phyloP scores from a whole-genome alignment of 108 stramenopile genomes.

The Craspedostauros australis region DNA sequence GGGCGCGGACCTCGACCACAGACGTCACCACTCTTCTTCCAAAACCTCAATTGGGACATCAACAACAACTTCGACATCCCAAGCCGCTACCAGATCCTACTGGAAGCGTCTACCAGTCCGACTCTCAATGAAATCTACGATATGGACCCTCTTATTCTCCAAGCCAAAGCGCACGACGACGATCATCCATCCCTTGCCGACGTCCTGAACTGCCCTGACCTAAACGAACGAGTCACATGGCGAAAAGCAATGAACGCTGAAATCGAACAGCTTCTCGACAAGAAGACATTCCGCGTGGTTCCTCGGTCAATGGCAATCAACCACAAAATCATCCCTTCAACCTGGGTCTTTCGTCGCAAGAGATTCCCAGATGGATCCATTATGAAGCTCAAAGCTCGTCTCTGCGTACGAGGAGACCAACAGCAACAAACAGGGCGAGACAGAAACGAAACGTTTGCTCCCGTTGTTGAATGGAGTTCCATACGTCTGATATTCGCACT shows the following conservation, averaged over 20 bases:
- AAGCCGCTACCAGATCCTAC: no score
- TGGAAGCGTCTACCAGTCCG: no score
- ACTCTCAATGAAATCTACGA: not conserved
- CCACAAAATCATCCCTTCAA: not conserved
- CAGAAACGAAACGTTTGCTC: conserved; percentile 28
- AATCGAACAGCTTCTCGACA: not conserved
- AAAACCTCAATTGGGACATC: no score
- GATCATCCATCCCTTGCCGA: conserved; percentile 3
- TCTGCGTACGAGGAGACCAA: conserved; percentile 32
- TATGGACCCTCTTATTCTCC: not conserved
- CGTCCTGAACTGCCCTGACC: not conserved
- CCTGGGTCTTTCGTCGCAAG: conserved; percentile 29
- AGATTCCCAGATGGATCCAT: conserved; percentile 20
- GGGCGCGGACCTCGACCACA: no score
- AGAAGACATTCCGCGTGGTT: not conserved
- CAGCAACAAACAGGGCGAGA: conserved; percentile 23
- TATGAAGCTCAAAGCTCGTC: conserved; percentile 25
- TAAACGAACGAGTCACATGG: not conserved
- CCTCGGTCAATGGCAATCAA: not conserved
- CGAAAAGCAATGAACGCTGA: not conserved
- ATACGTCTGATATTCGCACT: conserved; percentile 9
- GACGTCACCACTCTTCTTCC: no score
- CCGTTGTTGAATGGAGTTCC: conserved; percentile 40
- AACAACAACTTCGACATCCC: no score
- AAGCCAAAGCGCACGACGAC: not conserved